Base-by-base conservation (phyloP, 306 rosid species). In the Vigna unguiculata region DNA sequence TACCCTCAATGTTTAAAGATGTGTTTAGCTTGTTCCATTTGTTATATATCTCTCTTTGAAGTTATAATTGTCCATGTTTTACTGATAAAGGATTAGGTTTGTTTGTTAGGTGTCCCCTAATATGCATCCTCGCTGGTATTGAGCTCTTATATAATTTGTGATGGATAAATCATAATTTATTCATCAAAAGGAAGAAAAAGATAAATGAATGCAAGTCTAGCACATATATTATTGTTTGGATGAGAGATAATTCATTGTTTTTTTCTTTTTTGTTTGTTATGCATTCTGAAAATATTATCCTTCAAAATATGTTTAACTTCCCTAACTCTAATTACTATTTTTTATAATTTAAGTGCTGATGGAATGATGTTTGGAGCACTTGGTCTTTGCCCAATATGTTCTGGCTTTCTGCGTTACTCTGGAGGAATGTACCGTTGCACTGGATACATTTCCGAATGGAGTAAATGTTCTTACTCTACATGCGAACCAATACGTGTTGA, bases 301-400 rank as follows among this genome's bases (percentile, higher is more conserved):
- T 72, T 32, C 60, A 59, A 74, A 41, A 45, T 71, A 60, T 78
- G 74, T 43, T 57, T 65, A 70, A 70, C 63, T 75, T 52, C 10
- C 43, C 15, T 19, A 48, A 13, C 51, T 30, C 5, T 58, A 45
- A 52, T 76, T 74, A 7, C 66, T 74, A 43, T 68, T 43, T 43
- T 2, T 43, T 76, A 28, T 75, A 48, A 60, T 85, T 65, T 65
- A 72, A 95, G 99, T 76, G 96, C 92, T 49, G 99, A 95, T 80
- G 99, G 96, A 62, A 95, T 95, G 99, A 88, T 95, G 92, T 95
- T 92, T 90, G 99, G 99, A 89, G 91, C 87, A 69, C 97, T 92
- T 81, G 78, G 76, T 55, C 80, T 66, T 58, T 95, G 99, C 82
- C 89, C 97, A 5, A 71, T 92, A 25, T 95, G 99, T 83, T 82